Base-by-base conservation (phyloP, 305 asterid species). In the Striga hermonthica region DNA sequence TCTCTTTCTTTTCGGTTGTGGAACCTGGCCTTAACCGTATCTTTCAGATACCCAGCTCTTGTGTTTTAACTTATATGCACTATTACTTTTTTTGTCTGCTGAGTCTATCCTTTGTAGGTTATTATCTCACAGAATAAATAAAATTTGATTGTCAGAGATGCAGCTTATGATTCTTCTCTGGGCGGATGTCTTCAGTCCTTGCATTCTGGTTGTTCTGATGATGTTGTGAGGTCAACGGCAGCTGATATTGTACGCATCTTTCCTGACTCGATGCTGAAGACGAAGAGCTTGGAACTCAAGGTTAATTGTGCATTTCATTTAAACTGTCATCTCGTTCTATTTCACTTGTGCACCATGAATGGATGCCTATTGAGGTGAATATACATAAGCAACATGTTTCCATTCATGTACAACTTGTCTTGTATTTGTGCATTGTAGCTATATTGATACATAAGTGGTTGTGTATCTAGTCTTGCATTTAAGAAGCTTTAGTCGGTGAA, bases 251-350 rank as follows among this genome's bases (percentile, higher is more conserved):
- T 90, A 22, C 74, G 58, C 60, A 63, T 82, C 73, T 84, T 90
- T 80, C 85, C 84, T 36, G 82, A 74, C 76, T 75, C 95, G 60
- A 73, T 93, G 89, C 82, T 73, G 69, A 86, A 78, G 79, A 85
- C 97, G 64, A 79, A 64, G 58, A 88, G 96, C 83, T 71, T 72
- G 72, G 97, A 90, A 74, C 97, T 93, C 67, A 81, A 84, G 96
- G 99, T 90, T 70, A 59, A 61, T 64, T 65, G 65, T 50, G 43
- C 37, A 62, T 57, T 49, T 75, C 31, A 54, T 14, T 59, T 56
- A 45, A 68, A 16, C 31, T 48, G 47, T 66, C 56, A 53, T 64
- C 57, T 72, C 69, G 72, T 60, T 31, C 28, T 60, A 38, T 49
- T 68, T 36, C 47, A 22, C 31, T 43, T 54, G 52, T 37, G 45